Evolutionary conservation across 2,329 filamentous ascomycete species (phyloP), one percentile per base, ranked within the genome.

Genomic region (Talaromyces amestolkiae): DNA sequence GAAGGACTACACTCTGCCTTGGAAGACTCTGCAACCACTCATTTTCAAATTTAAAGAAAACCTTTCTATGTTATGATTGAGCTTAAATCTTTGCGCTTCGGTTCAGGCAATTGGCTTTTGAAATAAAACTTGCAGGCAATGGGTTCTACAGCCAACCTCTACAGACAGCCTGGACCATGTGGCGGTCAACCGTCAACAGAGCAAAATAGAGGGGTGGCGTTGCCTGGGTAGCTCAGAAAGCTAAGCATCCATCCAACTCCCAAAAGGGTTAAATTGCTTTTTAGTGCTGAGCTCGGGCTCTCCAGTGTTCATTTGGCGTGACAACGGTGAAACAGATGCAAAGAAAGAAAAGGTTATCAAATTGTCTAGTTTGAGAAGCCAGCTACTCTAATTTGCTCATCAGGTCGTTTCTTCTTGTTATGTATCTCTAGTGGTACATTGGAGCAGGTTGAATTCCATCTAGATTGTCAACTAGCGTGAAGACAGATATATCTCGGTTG

Each of bases 171-270:
- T 35, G 53, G n/a, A 39, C 33, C 31, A 56, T 37, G 33, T 56
- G 53, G 53, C 53, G 53, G 53, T 56, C 53, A 56, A 37, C 53
- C 35, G 33, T 51, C 47, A 35, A 19, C n/a, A 54, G 49, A 54
- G 4, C 49, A 22, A 54, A 54, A 54, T 58, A 67, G 64, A 66
- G 58, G 63, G 58, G 63, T 65, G 58, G 58, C 64, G 64, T 65
- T 65, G 58, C 64, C 58, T 47, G 49, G 64, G 64, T 31, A 61
- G 51, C 53, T 64, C 53, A 49, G n/a, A 37, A 35, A 61, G 47
- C 59, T 59, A 59, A 45, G 56, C 56, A 59, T 45, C 56, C 17
- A 45, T 31, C 13, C 7, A 8, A 8, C 1, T 59, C 56, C 37
- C 13, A n/a, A 59, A 59, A 41, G 15, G 56, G 56, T 59, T 59